Evolutionary conservation across 495 filamentous ascomycete genomes (phyloP).

Genomic region (Evernia prunastri): DNA sequence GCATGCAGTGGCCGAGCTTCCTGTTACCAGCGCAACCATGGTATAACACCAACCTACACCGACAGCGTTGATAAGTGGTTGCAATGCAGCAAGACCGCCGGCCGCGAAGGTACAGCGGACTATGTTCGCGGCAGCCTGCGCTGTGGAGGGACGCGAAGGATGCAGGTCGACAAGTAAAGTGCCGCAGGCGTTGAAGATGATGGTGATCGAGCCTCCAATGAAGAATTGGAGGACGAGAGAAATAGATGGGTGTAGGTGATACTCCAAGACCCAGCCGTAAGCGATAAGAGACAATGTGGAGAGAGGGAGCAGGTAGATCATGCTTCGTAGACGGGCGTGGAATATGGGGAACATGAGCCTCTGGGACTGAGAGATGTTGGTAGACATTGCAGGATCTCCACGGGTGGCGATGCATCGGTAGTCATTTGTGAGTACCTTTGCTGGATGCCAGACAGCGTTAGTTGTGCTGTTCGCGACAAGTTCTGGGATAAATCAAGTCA

Average conservation of each 20-base stretch:
- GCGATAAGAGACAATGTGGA: constrained; percentile 1
- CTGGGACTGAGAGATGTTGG: constrained; percentile 45
- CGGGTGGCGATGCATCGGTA: constrained; percentile 47
- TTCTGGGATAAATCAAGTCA: not conserved
- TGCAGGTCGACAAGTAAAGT: constrained; percentile 60
- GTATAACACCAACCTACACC: constrained; percentile 60
- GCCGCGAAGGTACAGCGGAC: constrained; percentile 61
- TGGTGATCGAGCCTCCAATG: constrained; percentile 5
- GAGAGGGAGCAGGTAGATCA: constrained; percentile 2
- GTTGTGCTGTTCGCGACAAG: not conserved
- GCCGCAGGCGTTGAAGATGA: constrained; percentile 6
- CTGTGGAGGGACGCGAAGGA: constrained; percentile 51
- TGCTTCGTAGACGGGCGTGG: constrained; percentile 11
- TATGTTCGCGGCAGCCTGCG: constrained; percentile 64
- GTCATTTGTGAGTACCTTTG: constrained; percentile 48
- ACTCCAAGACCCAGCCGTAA: constrained; percentile 15
- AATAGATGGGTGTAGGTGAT: constrained; percentile 10
- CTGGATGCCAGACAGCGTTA: not conserved
- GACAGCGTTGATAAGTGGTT: constrained; percentile 57
- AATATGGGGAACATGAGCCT: constrained; percentile 43
- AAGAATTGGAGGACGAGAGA: constrained; percentile 16
- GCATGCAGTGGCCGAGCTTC: constrained; percentile 30
- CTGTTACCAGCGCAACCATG: constrained; percentile 53
- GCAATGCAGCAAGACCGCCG: constrained; percentile 55
- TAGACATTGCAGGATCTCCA: constrained; percentile 43